Evolutionary conservation across 495 filamentous ascomycete genomes (phyloP).

Genomic region (Talaromyces adpressus): DNA sequence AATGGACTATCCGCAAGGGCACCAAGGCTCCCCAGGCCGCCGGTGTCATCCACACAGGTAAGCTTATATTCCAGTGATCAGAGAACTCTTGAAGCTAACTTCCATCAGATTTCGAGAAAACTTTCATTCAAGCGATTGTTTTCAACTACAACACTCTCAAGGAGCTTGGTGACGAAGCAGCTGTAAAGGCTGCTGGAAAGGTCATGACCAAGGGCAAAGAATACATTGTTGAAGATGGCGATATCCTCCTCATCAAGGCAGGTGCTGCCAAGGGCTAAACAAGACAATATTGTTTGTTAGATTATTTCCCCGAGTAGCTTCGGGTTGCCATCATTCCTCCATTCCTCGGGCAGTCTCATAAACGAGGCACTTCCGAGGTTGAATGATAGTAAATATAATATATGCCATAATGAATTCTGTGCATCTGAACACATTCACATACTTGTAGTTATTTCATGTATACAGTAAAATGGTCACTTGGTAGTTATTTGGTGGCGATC

Average conservation of each 20-base stretch:
- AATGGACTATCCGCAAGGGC: slow-evolving; percentile 96
- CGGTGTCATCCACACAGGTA: slow-evolving; percentile 85
- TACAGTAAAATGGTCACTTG: not conserved
- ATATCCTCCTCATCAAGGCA: slow-evolving; percentile 83
- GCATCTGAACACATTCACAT: not conserved
- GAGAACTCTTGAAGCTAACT: slow-evolving; percentile 4
- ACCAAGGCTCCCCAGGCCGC: slow-evolving; percentile 96
- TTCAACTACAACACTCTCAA: slow-evolving; percentile 75
- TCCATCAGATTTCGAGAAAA: slow-evolving; percentile 87
- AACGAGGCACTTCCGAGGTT: not conserved
- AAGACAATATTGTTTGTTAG: not conserved
- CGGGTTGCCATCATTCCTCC: not conserved
- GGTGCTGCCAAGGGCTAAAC: slow-evolving; percentile 78
- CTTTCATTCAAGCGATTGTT: slow-evolving; percentile 93
- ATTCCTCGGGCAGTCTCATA: not conserved
- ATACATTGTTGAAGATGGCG: slow-evolving; percentile 57
- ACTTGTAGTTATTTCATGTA: not conserved
- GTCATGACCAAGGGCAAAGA: slow-evolving; percentile 99
- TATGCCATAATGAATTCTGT: slow-evolving; percentile 2
- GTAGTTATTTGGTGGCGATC: not conserved
- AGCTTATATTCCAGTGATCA: not conserved
- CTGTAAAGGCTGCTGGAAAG: slow-evolving; percentile 90
- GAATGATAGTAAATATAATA: slow-evolving; percentile 7
- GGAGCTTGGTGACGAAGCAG: slow-evolving; percentile 81
- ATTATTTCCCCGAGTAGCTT: not conserved